Conservation (phyloP, 495 filamentous ascomycete species). For the Achaetomiella virescens region DNA sequence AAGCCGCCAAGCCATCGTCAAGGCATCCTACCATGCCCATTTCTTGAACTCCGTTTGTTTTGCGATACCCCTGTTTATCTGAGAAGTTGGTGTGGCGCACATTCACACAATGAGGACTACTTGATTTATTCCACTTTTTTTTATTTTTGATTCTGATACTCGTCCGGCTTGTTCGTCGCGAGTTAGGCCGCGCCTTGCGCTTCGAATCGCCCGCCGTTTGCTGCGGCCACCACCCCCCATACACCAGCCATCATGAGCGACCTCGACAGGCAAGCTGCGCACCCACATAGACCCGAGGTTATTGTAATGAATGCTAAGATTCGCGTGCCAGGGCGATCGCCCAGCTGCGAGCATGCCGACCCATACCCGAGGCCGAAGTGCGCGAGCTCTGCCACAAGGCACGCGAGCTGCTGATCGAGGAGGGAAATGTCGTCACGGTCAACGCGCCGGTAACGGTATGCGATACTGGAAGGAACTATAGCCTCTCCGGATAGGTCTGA, state of each 20-base stretch:
- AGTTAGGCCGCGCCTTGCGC: background rate
- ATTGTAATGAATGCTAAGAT: background rate
- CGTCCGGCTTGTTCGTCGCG: background rate
- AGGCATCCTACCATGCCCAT: background rate
- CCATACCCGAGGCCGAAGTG: constrained; percentile 92
- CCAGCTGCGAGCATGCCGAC: constrained; percentile 88
- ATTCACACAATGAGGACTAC: background rate
- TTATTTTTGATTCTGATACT: background rate
- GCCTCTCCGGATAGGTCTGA: background rate
- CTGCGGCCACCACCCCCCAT: background rate
- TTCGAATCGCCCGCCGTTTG: background rate
- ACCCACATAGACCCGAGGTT: background rate
- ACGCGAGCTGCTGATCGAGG: constrained; percentile 91
- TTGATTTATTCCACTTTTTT: background rate
- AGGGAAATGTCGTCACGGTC: constrained; percentile 95
- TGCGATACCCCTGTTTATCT: background rate
- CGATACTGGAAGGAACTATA: background rate
- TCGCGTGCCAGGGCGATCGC: constrained; percentile 66
- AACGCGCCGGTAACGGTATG: constrained; percentile 86
- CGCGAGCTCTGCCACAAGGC: constrained; percentile 97
- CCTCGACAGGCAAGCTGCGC: constrained; percentile 24
- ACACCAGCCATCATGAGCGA: constrained; percentile 24
- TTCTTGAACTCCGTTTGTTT: background rate
- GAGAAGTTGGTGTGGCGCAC: background rate
- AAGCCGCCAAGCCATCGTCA: too few species aligned